These are phyloP conservation scores for Tricholoma sp. DNA, from an alignment of 768 basidiomycete genomes.

Conservation along the genomic window DNA sequence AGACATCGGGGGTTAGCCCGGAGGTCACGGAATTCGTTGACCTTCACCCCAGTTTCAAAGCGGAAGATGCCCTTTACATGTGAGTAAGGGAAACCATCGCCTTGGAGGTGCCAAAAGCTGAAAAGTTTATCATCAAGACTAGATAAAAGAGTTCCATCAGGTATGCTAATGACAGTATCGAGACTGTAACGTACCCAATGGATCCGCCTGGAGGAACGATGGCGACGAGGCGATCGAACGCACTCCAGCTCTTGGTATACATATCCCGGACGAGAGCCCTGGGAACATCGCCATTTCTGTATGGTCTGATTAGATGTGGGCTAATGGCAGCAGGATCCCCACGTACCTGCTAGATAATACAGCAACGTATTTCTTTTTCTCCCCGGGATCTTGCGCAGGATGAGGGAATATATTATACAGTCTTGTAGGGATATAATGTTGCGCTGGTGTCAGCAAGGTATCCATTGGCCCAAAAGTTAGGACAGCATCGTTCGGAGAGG, in stretches of 20 bases:
- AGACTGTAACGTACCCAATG: slow-evolving; percentile 56
- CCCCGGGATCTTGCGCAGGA: slow-evolving; percentile 71
- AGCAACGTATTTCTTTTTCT: slow-evolving; percentile 70
- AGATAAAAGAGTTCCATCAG: slow-evolving; percentile 1
- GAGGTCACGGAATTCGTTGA: slow-evolving; percentile 83
- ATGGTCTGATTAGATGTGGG: slow-evolving; percentile 1
- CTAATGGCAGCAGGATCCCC: not conserved
- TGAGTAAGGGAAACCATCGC: slow-evolving; percentile 67
- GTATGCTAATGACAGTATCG: slow-evolving; percentile 2
- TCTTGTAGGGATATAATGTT: slow-evolving; percentile 69
- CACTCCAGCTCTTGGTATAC: slow-evolving; percentile 93
- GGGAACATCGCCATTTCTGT: slow-evolving; percentile 79
- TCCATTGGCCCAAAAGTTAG: slow-evolving; percentile 82
- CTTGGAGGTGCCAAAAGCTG: slow-evolving; percentile 83
- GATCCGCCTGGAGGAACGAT: slow-evolving; percentile 82
- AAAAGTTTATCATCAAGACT: slow-evolving; percentile 92
- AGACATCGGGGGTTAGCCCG: slow-evolving; percentile 86
- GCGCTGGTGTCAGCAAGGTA: slow-evolving; percentile 66
- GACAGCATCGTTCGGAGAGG: slow-evolving; percentile 68
- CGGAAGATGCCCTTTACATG: slow-evolving; percentile 84
- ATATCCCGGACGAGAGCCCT: slow-evolving; percentile 81
- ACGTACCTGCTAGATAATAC: slow-evolving; percentile 64
- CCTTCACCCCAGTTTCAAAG: slow-evolving; percentile 85
- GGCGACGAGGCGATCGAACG: slow-evolving; percentile 81
- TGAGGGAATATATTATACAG: slow-evolving; percentile 75